Conservation (phyloP, 2,329 filamentous ascomycete species). For the Thielaviopsis musarum region DNA sequence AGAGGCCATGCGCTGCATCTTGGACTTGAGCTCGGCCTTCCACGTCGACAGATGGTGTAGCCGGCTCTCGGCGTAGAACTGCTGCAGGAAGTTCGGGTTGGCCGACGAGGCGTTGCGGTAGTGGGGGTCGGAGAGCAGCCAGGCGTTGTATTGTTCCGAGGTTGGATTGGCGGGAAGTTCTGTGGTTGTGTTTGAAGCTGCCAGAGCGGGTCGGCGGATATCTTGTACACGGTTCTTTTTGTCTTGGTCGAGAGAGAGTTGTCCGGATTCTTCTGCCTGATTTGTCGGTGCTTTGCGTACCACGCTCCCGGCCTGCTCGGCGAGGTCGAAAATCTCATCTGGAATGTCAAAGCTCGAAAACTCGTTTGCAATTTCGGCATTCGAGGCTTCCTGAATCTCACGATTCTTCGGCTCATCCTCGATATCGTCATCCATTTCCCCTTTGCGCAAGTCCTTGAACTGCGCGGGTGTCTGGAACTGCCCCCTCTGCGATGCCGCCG, state of each 20-base stretch:
- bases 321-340: neutral
- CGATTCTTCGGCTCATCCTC: neutral
- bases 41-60: conserved; percentile 90
- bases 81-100: conserved; percentile 83
- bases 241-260: neutral
- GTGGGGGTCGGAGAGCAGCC: conserved; percentile 66
- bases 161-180: conserved; percentile 47
- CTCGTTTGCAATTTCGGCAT: neutral
- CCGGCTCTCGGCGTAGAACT: conserved; percentile 89
- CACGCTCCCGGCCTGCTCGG: neutral
- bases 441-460: neutral
- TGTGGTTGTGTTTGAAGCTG: neutral
- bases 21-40: conserved; percentile 87
- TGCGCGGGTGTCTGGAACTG: conserved; percentile 4
- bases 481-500: neutral
- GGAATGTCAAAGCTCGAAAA: neutral
- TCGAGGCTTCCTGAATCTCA: neutral
- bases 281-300: neutral
- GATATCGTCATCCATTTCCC: conserved; percentile 12
- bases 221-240: neutral
- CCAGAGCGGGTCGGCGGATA: neutral
- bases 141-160: conserved; percentile 82
- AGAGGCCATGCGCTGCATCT: conserved; percentile 63
- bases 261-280: neutral
- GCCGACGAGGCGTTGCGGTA: conserved; percentile 79